phyloP scores from a whole-genome alignment of 2,329 filamentous ascomycete genomes.

The Magnaporthiopsis poae region DNA sequence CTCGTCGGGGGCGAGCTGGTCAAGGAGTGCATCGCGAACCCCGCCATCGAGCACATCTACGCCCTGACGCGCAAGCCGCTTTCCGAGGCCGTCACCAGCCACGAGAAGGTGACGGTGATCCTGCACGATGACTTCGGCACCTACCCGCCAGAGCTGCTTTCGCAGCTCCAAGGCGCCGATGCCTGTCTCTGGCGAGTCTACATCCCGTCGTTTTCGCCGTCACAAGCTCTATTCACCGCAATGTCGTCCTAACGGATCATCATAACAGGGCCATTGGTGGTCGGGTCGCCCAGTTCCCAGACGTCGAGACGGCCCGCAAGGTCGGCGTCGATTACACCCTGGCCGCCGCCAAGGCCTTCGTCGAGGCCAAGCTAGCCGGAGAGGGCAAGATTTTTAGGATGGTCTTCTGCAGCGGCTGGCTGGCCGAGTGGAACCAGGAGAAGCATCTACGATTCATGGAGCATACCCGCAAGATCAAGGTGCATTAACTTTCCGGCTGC shows the following conservation, averaged over 20 bases:
- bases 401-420: slow-evolving; percentile 31
- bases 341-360: slow-evolving; percentile 49
- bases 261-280: slow-evolving; percentile 29
- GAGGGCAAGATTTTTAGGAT: slow-evolving; percentile 26
- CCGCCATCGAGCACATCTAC: slow-evolving; percentile 40
- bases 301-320: slow-evolving; percentile 32
- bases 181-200: slow-evolving; percentile 54
- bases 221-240: no score
- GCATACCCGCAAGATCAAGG: slow-evolving; percentile 28
- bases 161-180: slow-evolving; percentile 39
- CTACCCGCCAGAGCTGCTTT: slow-evolving; percentile 36
- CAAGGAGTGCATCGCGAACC: slow-evolving; percentile 37
- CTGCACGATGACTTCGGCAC: slow-evolving; percentile 43
- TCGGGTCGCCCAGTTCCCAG: slow-evolving; percentile 34
- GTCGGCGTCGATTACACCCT: slow-evolving; percentile 54
- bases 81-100: slow-evolving; percentile 23
- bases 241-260: no score
- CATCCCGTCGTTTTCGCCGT: neutral
- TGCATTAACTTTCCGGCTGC: slow-evolving; percentile 8
- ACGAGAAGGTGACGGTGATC: slow-evolving; percentile 40
- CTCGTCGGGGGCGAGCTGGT: slow-evolving; percentile 46
- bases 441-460: slow-evolving; percentile 26
- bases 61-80: slow-evolving; percentile 40
- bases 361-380: slow-evolving; percentile 20
- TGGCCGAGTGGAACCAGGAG: slow-evolving; percentile 23